Evolutionary conservation across 495 filamentous ascomycete genomes (phyloP).

Genomic region (Penicillium taxi): DNA sequence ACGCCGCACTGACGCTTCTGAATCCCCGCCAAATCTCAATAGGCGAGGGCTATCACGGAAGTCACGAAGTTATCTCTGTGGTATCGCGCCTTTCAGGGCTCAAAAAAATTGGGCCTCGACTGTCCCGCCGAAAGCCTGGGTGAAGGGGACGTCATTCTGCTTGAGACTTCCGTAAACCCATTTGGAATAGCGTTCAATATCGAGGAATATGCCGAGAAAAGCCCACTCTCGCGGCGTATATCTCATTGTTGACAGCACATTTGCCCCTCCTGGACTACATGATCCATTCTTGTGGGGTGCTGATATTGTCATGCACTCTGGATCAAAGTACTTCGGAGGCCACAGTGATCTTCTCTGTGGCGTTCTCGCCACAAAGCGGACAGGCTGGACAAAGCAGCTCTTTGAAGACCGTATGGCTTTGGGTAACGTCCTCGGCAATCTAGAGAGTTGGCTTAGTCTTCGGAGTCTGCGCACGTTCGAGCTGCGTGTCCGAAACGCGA

Average conservation of each 20-base stretch:
- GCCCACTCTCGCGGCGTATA: constrained; percentile 61
- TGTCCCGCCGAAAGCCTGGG: constrained; percentile 44
- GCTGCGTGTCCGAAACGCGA: constrained; percentile 63
- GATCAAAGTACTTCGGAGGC: constrained; percentile 87
- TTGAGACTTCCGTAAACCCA: constrained; percentile 85
- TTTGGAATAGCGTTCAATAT: constrained; percentile 67
- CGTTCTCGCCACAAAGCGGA: constrained; percentile 54
- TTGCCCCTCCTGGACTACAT: constrained; percentile 78
- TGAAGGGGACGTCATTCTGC: constrained; percentile 69
- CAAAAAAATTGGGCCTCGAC: constrained; percentile 51
- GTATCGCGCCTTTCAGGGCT: constrained; percentile 60
- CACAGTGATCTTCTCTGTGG: constrained; percentile 84
- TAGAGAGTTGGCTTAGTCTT: constrained; percentile 83
- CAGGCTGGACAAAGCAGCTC: constrained; percentile 48
- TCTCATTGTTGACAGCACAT: constrained; percentile 78
- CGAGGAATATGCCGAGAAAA: constrained; percentile 49
- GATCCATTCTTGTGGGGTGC: constrained; percentile 71
- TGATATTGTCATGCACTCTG: constrained; percentile 76
- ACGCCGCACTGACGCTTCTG: constrained; percentile 64
- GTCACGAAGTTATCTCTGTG: constrained; percentile 65
- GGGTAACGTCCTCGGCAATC: constrained; percentile 69
- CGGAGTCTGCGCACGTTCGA: constrained; percentile 75
- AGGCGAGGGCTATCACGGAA: constrained; percentile 77
- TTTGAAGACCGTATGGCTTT: constrained; percentile 55
- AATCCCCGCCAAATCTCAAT: constrained; percentile 70